Conservation (phyloP, 2,329 filamentous ascomycete genomes). For the Trichoderma gracile region DNA sequence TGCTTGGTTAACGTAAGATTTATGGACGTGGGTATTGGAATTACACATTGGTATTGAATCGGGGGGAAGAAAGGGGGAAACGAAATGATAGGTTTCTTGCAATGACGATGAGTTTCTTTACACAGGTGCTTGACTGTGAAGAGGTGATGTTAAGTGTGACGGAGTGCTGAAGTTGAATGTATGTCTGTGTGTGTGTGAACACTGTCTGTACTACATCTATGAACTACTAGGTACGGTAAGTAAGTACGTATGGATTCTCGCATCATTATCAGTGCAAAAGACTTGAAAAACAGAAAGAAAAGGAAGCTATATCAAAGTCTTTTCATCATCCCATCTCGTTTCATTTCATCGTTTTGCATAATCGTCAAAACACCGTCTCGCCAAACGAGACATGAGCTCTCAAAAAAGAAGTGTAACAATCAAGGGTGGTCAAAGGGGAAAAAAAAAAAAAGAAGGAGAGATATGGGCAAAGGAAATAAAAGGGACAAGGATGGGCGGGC, state of each 20-base stretch:
- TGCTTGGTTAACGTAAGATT: slow-evolving; percentile 11
- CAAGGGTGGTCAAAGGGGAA: not conserved
- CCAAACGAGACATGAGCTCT: not conserved
- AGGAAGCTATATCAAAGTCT: not conserved
- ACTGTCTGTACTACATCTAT: slow-evolving; percentile 20
- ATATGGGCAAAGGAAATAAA: no score
- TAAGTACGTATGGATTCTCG: not conserved
- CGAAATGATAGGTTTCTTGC: no score
- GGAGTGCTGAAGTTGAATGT: not conserved
- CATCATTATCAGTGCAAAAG: not conserved
- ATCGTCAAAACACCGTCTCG: not conserved
- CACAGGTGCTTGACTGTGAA: no score
- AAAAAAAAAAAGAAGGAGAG: not conserved
- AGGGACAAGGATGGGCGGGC: no score
- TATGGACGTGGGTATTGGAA: not conserved
- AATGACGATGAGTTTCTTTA: no score
- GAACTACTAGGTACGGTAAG: no score
- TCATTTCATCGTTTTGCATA: not conserved
- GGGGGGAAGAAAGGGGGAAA: no score
- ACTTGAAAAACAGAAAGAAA: not conserved
- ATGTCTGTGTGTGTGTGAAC: slow-evolving; percentile 13
- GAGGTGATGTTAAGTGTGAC: not conserved
- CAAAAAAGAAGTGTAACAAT: no score
- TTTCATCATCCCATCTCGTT: not conserved
- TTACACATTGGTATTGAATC: not conserved